Base-by-base conservation (phyloP, 352 stramenopile species). In the Pythium sukuiense region DNA sequence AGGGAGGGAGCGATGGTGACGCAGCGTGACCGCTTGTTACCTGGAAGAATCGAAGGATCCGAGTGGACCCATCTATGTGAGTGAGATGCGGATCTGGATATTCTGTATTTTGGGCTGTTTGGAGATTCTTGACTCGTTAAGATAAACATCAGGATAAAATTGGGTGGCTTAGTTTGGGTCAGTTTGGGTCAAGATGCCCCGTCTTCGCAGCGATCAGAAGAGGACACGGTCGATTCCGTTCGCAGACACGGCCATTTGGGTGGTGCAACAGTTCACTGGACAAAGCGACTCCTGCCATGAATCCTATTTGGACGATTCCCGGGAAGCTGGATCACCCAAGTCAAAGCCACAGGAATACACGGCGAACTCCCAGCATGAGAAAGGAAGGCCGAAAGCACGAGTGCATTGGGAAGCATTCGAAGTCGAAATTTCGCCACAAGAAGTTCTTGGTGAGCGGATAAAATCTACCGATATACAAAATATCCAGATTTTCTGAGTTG, bases 401-500 rank as follows among this genome's bases (percentile, higher is more conserved):
- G 20, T 24, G 20, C 20, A 24, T 24, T 24, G 20, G 20, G 20
- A 24, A 24, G 20, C 20, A 24, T 24, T 24, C 20, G 20, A 24
- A 24, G 0, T 24, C 20, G 20, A 24, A 24, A 24, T 24, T 24
- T 0, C 20, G 20, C 20, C 20, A 24, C 20, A 24, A 24, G 20
- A 24, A 24, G 20, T 24, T 24, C 20, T 24, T 24, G 20, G 20
- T 24, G 20, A 24, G 20, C 20, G 20, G 20, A 43, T 43, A 43
- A 43, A 16, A 43, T 43, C 16, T 26, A 37, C 27, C 48, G 8
- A 33, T 20, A 37, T 33, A 26, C 8, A 7, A 5, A 45, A 58
- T 43, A 58, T 45, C 12, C 13, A 14, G 52, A 58, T 58, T 30
- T 58, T 45, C 49, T 43, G 52, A 65, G 59, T 65, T 65, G 59